A percentile compares a stretch with the other conserved stretches of the same genome.
Evolutionary conservation across 164 flowering plant species (phyloP).

Genomic region (Buxus sempervirens): DNA sequence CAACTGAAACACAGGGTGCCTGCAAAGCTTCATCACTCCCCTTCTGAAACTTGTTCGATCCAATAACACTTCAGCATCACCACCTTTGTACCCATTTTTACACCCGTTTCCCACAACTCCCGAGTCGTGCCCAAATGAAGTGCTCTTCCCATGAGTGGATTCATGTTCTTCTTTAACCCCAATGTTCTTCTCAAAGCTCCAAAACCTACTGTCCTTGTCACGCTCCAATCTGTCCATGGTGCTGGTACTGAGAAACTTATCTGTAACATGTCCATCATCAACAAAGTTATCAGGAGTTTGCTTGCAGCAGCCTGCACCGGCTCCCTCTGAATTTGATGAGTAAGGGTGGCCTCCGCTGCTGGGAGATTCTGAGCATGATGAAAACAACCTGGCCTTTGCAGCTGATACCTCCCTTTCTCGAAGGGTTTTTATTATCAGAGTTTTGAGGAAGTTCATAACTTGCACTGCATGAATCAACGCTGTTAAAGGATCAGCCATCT

Average conservation of each 20-base stretch:
- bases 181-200: constrained; percentile 32
- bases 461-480: constrained; percentile 77
- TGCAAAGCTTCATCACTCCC: constrained; percentile 64
- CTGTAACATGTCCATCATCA: constrained; percentile 2
- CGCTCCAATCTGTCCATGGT: constrained; percentile 35
- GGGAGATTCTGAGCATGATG: constrained; percentile 26
- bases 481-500: constrained; percentile 80
- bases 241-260: constrained; percentile 23
- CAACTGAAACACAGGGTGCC: constrained; percentile 72
- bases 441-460: constrained; percentile 74
- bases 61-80: constrained; percentile 42
- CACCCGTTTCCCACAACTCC: constrained; percentile 21
- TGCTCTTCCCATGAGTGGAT: constrained; percentile 19
- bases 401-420: constrained; percentile 42
- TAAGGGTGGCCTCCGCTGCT: constrained; percentile 3
- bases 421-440: constrained; percentile 44
- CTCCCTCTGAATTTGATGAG: constrained; percentile 11
- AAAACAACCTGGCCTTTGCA: constrained; percentile 12
- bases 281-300: constrained; percentile 16
- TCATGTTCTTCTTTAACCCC: constrained; percentile 34
- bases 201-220: constrained; percentile 35
- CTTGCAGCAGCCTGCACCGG: constrained; percentile 7
- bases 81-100: constrained; percentile 27
- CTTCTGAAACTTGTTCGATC: constrained; percentile 53
- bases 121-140: constrained; percentile 16